Evolutionary conservation across 1,284 basidiomycete species (phyloP).

Genomic region (Ustilago esculenta): DNA sequence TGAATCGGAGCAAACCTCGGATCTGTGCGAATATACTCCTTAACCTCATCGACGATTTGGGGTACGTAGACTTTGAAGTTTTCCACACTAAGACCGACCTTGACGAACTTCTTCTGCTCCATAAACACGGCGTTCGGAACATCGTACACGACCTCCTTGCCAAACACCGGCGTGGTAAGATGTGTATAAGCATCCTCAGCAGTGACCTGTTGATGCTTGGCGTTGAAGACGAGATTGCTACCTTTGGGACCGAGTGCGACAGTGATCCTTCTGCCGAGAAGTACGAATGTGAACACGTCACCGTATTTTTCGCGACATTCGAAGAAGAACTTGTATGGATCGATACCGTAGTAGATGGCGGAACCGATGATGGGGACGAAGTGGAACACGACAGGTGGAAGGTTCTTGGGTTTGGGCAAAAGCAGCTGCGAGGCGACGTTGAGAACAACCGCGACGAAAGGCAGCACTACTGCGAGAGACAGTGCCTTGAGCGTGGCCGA

Average conservation of each 20-base stretch:
- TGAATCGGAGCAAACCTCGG: conserved; percentile 72
- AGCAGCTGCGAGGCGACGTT: conserved; percentile 71
- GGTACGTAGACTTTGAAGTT: conserved; percentile 90
- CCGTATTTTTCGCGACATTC: conserved; percentile 79
- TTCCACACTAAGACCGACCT: conserved; percentile 87
- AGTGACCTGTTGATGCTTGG: conserved; percentile 88
- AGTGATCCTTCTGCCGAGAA: conserved; percentile 88
- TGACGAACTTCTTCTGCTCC: conserved; percentile 96
- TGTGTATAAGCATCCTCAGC: conserved; percentile 94
- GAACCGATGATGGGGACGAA: conserved; percentile 80
- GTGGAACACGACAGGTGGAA: conserved; percentile 82
- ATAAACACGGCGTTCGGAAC: conserved; percentile 95
- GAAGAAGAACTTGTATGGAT: conserved; percentile 81
- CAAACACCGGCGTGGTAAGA: conserved; percentile 73
- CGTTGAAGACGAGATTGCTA: conserved; percentile 93
- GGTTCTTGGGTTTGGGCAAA: conserved; percentile 49
- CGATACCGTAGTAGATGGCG: conserved; percentile 78
- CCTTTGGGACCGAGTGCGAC: conserved; percentile 91
- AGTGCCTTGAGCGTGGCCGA: conserved; percentile 18
- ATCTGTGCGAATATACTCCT: conserved; percentile 68
- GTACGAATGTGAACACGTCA: conserved; percentile 80
- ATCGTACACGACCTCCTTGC: conserved; percentile 97
- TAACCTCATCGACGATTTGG: conserved; percentile 77
- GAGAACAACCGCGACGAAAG: conserved; percentile 69
- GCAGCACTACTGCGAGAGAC: conserved; percentile 20